Conservation (phyloP, 495 filamentous ascomycete genomes). For the Antarctomyces pellizariae region DNA sequence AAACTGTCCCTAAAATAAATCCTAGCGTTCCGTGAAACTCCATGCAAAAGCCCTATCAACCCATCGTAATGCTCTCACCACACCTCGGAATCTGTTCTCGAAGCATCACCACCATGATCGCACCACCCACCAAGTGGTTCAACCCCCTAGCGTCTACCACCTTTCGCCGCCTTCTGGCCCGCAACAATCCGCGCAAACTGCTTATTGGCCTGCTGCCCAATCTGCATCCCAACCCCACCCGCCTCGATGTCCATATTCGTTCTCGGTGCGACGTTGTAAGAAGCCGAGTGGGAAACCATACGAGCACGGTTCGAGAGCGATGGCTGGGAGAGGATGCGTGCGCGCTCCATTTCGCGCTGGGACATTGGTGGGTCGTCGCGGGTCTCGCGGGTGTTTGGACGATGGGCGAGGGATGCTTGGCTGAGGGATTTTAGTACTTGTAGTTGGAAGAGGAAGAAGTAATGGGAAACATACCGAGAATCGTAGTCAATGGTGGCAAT, state of each 20-base stretch:
- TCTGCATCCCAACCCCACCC: constrained; percentile 24
- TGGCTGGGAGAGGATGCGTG: constrained; percentile 45
- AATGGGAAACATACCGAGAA: constrained; percentile 20
- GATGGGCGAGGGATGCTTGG: constrained; percentile 26
- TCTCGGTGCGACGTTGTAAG: constrained; percentile 66
- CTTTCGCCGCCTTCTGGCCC: too few species aligned
- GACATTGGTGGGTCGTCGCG: constrained; percentile 19
- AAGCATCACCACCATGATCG: too few species aligned
- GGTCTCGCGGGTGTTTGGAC: constrained; percentile 20
- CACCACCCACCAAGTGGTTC: too few species aligned
- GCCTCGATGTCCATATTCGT: constrained; percentile 30
- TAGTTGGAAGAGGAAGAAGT: constrained; percentile 7
- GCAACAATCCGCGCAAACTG: too few species aligned
- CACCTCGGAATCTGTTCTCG: too few species aligned
- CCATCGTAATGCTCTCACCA: too few species aligned
- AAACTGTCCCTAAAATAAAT: too few species aligned
- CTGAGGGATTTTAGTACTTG: constrained; percentile 10
- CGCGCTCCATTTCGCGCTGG: constrained; percentile 37
- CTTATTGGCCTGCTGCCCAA: too few species aligned
- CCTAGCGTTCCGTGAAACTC: too few species aligned
- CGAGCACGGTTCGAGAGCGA: constrained; percentile 47
- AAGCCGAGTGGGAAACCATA: constrained; percentile 42
- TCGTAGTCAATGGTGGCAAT: constrained; percentile 30
- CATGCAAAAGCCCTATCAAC: too few species aligned
- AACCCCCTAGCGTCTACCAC: too few species aligned